These are phyloP conservation scores for Cynanchum wilfordii DNA, from an alignment of 257 asterid species.

Conservation along the genomic window DNA sequence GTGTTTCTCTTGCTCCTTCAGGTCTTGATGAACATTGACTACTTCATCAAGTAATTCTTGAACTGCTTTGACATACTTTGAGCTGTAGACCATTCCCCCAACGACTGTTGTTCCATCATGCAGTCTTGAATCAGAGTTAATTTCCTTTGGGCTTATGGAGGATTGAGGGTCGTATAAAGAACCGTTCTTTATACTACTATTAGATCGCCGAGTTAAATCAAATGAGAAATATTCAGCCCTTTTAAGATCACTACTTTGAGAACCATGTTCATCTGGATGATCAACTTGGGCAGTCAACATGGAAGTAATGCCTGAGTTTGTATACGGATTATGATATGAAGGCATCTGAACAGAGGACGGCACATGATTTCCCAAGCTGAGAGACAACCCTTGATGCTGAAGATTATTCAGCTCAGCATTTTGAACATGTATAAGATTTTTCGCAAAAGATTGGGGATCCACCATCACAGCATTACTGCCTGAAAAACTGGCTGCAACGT, in stretches of 20 bases:
- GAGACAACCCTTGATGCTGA: constrained; percentile 54
- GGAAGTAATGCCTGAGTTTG: constrained; percentile 34
- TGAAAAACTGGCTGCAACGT: constrained; percentile 29
- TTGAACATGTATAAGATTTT: constrained; percentile 25
- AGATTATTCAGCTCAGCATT: constrained; percentile 30
- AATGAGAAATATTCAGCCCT: constrained; percentile 50
- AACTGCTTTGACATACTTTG: constrained; percentile 57
- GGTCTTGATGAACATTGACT: constrained; percentile 42
- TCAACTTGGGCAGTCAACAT: constrained; percentile 31
- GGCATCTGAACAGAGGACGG: constrained; percentile 32
- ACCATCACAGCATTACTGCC: constrained; percentile 29
- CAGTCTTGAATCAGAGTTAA: constrained; percentile 24
- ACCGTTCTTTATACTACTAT: constrained; percentile 22
- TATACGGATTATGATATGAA: constrained; percentile 40
- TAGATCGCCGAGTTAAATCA: constrained; percentile 33
- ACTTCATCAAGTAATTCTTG: constrained; percentile 61
- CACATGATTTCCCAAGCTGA: constrained; percentile 59
- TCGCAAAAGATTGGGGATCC: constrained; percentile 27
- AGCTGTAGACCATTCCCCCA: constrained; percentile 33
- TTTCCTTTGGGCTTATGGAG: constrained; percentile 27
- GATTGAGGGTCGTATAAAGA: constrained; percentile 17
- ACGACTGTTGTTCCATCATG: constrained; percentile 24
- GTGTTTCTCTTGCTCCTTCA: constrained; percentile 27
- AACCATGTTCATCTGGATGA: constrained; percentile 27
- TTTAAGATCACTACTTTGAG: constrained; percentile 30